Evolutionary conservation across 2,329 filamentous ascomycete species (phyloP).

Genomic region (Fusarium subtropicale): DNA sequence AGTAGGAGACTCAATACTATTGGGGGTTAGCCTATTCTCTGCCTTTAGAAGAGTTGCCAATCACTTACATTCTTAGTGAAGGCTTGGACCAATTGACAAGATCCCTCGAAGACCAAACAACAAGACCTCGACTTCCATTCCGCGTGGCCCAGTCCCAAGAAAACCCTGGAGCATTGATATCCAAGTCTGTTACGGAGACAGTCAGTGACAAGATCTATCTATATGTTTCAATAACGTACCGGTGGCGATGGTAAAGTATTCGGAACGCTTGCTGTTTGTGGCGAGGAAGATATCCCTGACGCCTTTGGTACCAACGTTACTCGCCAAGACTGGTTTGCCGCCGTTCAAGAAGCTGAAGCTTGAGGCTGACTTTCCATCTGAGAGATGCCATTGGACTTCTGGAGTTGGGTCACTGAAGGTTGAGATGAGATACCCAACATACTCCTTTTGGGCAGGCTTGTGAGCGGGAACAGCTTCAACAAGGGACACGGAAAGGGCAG

Average conservation of each 20-base stretch:
- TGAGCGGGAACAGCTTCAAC: constrained; percentile 19
- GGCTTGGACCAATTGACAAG: constrained; percentile 52
- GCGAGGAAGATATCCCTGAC: constrained; percentile 52
- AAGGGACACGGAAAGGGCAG: constrained; percentile 9
- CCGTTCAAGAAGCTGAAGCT: constrained; percentile 51
- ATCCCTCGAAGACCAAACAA: constrained; percentile 54
- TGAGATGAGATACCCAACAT: constrained; percentile 52
- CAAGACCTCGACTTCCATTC: constrained; percentile 51
- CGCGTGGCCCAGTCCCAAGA: constrained; percentile 53
- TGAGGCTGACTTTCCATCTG: constrained; percentile 48
- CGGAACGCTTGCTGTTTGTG: constrained; percentile 50
- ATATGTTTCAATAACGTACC: constrained; percentile 34
- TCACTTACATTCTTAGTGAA: constrained; percentile 24
- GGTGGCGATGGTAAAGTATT: constrained; percentile 53
- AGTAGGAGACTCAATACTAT: constrained; percentile 49
- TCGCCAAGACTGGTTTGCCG: constrained; percentile 49
- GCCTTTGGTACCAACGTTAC: constrained; percentile 51
- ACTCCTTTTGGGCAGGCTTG: constrained; percentile 5
- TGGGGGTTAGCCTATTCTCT: neutral
- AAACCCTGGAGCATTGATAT: constrained; percentile 52
- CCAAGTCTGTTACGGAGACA: constrained; percentile 47
- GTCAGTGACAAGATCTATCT: neutral
- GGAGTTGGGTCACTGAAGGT: constrained; percentile 52
- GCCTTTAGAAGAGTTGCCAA: accelerated
- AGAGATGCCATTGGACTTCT: constrained; percentile 51